Base-by-base conservation (phyloP, 2,329 filamentous ascomycete species). In the Epichloe brachyelytri region DNA sequence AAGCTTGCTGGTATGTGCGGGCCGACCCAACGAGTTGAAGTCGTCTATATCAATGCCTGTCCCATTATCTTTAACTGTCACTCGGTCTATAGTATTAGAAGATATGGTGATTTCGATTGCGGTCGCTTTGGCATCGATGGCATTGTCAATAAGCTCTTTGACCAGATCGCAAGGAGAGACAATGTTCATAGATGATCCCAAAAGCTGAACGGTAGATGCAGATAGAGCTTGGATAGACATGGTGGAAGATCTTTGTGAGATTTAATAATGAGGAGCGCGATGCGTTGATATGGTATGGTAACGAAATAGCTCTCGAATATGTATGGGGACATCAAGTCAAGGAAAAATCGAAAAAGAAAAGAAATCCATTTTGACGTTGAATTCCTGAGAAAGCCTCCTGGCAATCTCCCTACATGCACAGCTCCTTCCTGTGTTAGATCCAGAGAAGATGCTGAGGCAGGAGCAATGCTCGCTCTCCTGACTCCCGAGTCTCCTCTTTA, bases 101-200 rank as follows among this genome's bases (percentile, higher is more conserved):
- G 83, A 77, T 14, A 88, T 71, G 30, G 78, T 68, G 22, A 90
- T 68, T 49, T 85, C 78, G 52, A 91, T 71, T 2, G 74, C 75
- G 2, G 77, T 83, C 12, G 86, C 84, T 49, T 75, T 71, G 7
- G 85, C 83, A 64, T 91, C 86, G 19, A 90, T 74, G 43, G 85
- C 75, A 63, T 91, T 90, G 58, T 90, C 86, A 34, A 90, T 65
- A 4, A 90, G 78, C 65, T 90, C 86, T 61, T 90, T 90, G 58
- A 88, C 76, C 2, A 87, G 68, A 11, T 77, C 75, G 12, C 72
- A 67, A 0, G 85, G 75, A 7, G 78, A 77, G 5, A 75, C 71
- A 47, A 89, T 73, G 44, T 75, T 72, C 57, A 82, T 72, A 3
- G 78, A 72, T 7, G 84, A 80, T 37, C 80, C 76, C 6, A 90